Evolutionary conservation across 441 rosid species (phyloP).

Genomic region (Biscutella auriculata): DNA sequence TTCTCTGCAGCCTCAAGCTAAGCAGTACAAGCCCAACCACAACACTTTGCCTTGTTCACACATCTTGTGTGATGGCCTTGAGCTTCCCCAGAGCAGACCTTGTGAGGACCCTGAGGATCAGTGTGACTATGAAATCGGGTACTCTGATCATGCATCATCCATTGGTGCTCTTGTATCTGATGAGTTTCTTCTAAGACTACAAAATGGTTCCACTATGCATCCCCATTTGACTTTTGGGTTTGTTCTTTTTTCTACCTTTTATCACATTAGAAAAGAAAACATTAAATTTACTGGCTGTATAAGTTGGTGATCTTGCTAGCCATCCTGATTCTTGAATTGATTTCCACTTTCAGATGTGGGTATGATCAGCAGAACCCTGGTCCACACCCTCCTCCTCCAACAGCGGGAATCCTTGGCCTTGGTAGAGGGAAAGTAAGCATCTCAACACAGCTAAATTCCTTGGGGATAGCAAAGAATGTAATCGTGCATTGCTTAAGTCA

Average conservation of each 20-base stretch:
- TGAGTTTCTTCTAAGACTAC: constrained; percentile 29
- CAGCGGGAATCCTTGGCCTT: constrained; percentile 56
- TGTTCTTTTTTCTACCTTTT: neutral
- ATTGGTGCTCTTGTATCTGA: constrained; percentile 42
- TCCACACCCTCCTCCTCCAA: constrained; percentile 33
- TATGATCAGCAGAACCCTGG: constrained; percentile 29
- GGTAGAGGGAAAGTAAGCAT: constrained; percentile 50
- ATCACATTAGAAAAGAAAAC: neutral
- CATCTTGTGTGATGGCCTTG: constrained; percentile 31
- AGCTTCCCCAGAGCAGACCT: constrained; percentile 10
- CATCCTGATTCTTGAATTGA: neutral
- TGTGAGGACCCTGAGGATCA: constrained; percentile 38
- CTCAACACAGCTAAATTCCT: constrained; percentile 29
- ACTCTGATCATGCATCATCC: constrained; percentile 51
- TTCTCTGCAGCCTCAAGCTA: constrained; percentile 30
- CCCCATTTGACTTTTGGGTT: constrained; percentile 69
- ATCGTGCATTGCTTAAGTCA: constrained; percentile 48
- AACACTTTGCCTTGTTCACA: constrained; percentile 34
- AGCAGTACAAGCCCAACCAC: constrained; percentile 39
- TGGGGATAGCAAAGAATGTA: constrained; percentile 31
- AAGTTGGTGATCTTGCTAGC: neutral
- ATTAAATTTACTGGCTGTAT: neutral
- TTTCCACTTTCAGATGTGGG: constrained; percentile 38
- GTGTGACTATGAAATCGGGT: constrained; percentile 44
- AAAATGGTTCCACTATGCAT: constrained; percentile 34